Evolutionary conservation across 805 yeast genomes (phyloP).

Genomic region (Candida boleticola): DNA sequence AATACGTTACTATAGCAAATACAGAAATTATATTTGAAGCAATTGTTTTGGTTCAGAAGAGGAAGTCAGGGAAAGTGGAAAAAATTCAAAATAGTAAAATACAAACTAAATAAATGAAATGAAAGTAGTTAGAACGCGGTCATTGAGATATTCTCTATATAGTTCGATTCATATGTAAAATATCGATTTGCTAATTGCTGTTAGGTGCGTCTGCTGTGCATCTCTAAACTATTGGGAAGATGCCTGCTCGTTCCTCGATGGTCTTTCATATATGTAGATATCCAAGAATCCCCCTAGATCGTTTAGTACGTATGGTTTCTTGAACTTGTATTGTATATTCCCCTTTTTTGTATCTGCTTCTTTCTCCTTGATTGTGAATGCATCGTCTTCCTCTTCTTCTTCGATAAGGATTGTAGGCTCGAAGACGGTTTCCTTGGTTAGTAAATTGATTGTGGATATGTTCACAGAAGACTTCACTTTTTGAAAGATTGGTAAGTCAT

Average conservation of each 20-base stretch:
- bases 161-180: no score
- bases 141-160: no score
- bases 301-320: constrained; percentile 10
- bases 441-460: constrained; percentile 6
- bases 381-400: constrained; percentile 12
- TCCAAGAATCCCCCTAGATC: constrained; percentile 12
- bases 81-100: no score
- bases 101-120: no score
- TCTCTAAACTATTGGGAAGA: no score
- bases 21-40: no score
- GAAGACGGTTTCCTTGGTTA: constrained; percentile 6
- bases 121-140: no score
- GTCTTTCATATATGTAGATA: constrained; percentile 21
- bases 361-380: constrained; percentile 7
- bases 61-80: no score
- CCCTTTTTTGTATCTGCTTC: constrained; percentile 13
- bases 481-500: background rate
- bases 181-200: no score
- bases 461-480: background rate
- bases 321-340: background rate
- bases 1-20: no score
- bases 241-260: constrained; percentile 4
- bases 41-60: no score
- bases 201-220: no score
- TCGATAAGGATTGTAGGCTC: constrained; percentile 8